phyloP scores from a whole-genome alignment of 208 protist species.

The Tritrichomonas musculus region DNA sequence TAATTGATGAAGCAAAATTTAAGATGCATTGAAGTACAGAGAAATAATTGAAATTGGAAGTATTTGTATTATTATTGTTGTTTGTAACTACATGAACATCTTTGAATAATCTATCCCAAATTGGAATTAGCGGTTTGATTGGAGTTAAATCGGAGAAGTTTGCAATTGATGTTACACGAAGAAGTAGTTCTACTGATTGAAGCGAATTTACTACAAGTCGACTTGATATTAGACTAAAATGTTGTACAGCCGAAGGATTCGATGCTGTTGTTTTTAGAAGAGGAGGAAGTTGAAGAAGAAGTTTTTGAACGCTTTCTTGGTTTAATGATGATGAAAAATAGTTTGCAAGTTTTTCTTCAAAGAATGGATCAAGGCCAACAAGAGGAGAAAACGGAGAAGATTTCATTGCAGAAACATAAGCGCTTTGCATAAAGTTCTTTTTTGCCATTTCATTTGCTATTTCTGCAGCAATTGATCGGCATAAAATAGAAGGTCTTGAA shows the following conservation, averaged over 20 bases:
- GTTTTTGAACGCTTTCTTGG: not conserved
- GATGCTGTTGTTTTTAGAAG: not conserved
- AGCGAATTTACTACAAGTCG: not conserved
- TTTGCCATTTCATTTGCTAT: not conserved
- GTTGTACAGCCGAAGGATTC: not conserved
- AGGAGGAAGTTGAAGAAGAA: not conserved
- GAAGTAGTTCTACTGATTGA: not conserved
- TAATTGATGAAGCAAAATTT: not conserved
- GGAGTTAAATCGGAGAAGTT: slow-evolving; percentile 13
- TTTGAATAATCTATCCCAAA: not conserved
- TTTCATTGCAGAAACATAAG: no score
- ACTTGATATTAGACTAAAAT: not conserved
- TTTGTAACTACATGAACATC: no score
- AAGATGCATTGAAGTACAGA: not conserved
- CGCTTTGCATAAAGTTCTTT: no score
- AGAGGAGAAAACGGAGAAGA: not conserved
- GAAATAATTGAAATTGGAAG: not conserved
- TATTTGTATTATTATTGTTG: no score
- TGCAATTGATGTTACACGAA: not conserved
- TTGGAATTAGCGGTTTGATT: not conserved
- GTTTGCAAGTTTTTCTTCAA: not conserved
- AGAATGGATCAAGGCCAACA: not conserved
- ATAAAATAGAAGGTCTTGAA: not conserved
- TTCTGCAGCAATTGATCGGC: not conserved
- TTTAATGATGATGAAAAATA: not conserved